Percentiles rank a stretch among this genome's conserved stretches.
Conservation (phyloP, 306 rosid species). For the Prunus fruticosa region DNA sequence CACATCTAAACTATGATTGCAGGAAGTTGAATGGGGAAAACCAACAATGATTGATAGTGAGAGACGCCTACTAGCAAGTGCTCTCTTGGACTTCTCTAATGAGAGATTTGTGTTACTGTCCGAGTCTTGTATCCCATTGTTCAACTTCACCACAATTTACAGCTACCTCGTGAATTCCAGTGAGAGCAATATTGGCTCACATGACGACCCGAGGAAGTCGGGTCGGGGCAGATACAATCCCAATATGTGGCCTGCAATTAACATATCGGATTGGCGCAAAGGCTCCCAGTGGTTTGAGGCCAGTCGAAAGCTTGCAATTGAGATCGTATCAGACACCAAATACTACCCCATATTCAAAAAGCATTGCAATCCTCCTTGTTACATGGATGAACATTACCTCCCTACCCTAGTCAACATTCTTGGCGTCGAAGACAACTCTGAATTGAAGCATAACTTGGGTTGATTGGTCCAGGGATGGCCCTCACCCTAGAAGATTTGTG, state of each 20-base stretch:
- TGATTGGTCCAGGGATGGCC: slow-evolving; percentile 54
- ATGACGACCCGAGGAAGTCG: slow-evolving; percentile 40
- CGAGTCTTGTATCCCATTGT: slow-evolving; percentile 46
- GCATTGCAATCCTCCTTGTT: slow-evolving; percentile 50
- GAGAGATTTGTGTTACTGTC: slow-evolving; percentile 47
- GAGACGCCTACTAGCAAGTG: slow-evolving; percentile 47
- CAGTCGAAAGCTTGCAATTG: slow-evolving; percentile 30
- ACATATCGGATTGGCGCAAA: slow-evolving; percentile 43
- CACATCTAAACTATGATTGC: not conserved
- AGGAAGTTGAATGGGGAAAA: slow-evolving; percentile 47
- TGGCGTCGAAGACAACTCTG: slow-evolving; percentile 28
- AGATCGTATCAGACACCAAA: slow-evolving; percentile 38
- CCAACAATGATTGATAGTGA: slow-evolving; percentile 52
- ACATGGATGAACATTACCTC: slow-evolving; percentile 53
- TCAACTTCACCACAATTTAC: slow-evolving; percentile 44
- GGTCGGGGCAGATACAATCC: slow-evolving; percentile 57
- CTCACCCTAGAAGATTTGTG: slow-evolving; percentile 48
- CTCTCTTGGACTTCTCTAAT: slow-evolving; percentile 46
- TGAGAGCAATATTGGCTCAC: slow-evolving; percentile 34
- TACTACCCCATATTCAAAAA: slow-evolving; percentile 38
- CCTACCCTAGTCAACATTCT: slow-evolving; percentile 42
- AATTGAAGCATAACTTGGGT: slow-evolving; percentile 58
- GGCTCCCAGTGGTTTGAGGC: slow-evolving; percentile 61
- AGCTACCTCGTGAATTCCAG: slow-evolving; percentile 24
- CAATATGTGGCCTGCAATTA: slow-evolving; percentile 30